Base-by-base conservation (phyloP, 305 asterid genomes). In the Fraxinus baroniana region DNA sequence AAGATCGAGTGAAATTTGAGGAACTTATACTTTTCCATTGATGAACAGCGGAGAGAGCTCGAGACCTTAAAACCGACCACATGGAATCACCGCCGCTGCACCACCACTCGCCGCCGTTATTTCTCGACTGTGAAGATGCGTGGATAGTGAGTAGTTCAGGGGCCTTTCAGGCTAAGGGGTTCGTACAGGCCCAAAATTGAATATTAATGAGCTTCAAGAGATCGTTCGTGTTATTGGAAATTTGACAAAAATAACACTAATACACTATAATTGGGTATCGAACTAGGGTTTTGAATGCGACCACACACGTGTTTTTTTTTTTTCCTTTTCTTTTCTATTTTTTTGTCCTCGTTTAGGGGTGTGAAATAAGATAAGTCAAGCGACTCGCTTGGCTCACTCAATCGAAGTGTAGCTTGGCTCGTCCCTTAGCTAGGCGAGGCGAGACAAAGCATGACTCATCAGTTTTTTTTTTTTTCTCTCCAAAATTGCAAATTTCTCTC, bases 41-140 rank as follows among this genome's bases (percentile, higher is more conserved):
- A 70, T 76, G 80, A 68, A 62, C 77, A 57, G 88, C 41, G 7
- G 90, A 81, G 33, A 88, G 71, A 80, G 76, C 85, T 84, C 93
- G 90, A 64, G 81, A 75, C 76, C 97, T 90, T 62, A 90, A 26
- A 46, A 87, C 88, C 44, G 93, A 88, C 89, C 83, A 88, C 97
- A 94, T 94, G 79, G 80, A 78, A 79, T 60, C 71, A 39, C 60
- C n/a, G n/a, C 55, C 55, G 55, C 55, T 12, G 55, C 55, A 44
- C 55, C 52, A 17, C 74, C 73, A 66, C 84, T 12, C 55, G 73
- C 18, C n/a, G 71, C 82, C 72, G 82, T 33, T 33, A 20, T 72
- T 30, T 35, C 55, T 7, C 22, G 39, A 72, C 22, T 35, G 24
- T 13, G 55, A 44, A 44, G 55, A 44, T 44, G 55, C 55, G n/a